Evolutionary conservation across 768 basidiomycete species (phyloP).

Genomic region (Psilocybe azurescens): DNA sequence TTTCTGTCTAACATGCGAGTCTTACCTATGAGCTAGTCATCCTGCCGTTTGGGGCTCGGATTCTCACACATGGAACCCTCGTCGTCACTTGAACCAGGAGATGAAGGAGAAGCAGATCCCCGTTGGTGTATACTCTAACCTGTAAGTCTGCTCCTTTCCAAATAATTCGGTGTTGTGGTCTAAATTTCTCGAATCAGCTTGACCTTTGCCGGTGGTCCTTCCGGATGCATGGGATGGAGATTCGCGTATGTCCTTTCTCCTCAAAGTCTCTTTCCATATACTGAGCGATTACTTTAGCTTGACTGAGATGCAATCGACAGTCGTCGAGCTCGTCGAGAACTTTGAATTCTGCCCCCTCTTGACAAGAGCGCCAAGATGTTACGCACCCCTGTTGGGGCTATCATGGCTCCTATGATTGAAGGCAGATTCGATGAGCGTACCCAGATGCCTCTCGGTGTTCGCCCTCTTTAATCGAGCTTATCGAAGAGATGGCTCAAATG

Average conservation of each 20-base stretch:
- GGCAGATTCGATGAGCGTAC: slow-evolving; percentile 14
- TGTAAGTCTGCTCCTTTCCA: neutral
- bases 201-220: slow-evolving; percentile 16
- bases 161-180: neutral
- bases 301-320: slow-evolving; percentile 16
- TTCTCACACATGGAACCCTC: slow-evolving; percentile 12
- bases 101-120: slow-evolving; percentile 17
- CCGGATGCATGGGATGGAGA: slow-evolving; percentile 19
- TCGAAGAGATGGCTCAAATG: neutral
- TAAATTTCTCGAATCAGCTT: neutral
- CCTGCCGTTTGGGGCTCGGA: slow-evolving; percentile 12
- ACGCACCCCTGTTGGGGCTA: slow-evolving; percentile 15
- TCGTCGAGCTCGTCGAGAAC: slow-evolving; percentile 15
- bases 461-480: slow-evolving; percentile 8
- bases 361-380: slow-evolving; percentile 15
- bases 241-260: slow-evolving; percentile 10
- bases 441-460: slow-evolving; percentile 16
- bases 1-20: too few relatives aligned
- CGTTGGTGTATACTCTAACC: slow-evolving; percentile 17
- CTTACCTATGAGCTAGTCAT: neutral
- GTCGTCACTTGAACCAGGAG: slow-evolving; percentile 13
- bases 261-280: neutral
- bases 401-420: slow-evolving; percentile 18
- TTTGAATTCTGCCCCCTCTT: slow-evolving; percentile 14
- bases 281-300: neutral